Base-by-base conservation (phyloP, 2,329 filamentous ascomycete species). In the Cladorrhinum sp. region DNA sequence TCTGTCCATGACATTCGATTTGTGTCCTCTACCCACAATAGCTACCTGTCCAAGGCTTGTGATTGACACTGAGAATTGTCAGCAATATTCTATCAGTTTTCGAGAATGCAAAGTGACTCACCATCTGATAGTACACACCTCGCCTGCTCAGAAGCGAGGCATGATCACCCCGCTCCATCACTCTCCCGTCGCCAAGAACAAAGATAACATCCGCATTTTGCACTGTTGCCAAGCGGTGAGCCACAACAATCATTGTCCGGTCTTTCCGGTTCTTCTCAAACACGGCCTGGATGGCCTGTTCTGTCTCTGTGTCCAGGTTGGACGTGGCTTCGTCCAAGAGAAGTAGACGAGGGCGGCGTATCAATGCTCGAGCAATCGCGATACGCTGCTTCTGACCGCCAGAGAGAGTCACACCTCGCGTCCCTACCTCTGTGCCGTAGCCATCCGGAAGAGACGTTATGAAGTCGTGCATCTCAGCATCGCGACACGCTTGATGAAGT, bases 201-300 rank as follows among this genome's bases (percentile, higher is more conserved):
- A 90, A 91, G 24, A 93, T 93, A 9, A 86, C 77, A 71, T 94
- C 87, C 0, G 90, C 89, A 67, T 92, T 88, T 73, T 90, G 89
- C 16, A 93, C 85, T 14, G 88, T 94, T 0, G 87, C 87, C 59
- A 93, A 77, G n/a, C 90, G 80, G 72, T 94, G 91, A 0, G 90
- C 90, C 10, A 94, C 89, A 5, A 89, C 88, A 2, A 95, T 79
- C 66, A 90, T 90, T 1, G 90, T 86, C 8, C 82, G 75, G 2
- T 82, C 82, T 62, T 79, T 77, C 7, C 79, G 82, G 0, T 84
- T 86, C 59, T 78, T 80, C 75, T 91, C 87, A 69, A 93, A 85
- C 0, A 89, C 88, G 0, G 77, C 79, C 72, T 92, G 83, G 2
- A 86, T 82, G 10, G 84, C 75, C 69, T 81, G 78, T 72, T 85